phyloP scores from a whole-genome alignment of 306 rosid genomes.

The Lablab purpureus region DNA sequence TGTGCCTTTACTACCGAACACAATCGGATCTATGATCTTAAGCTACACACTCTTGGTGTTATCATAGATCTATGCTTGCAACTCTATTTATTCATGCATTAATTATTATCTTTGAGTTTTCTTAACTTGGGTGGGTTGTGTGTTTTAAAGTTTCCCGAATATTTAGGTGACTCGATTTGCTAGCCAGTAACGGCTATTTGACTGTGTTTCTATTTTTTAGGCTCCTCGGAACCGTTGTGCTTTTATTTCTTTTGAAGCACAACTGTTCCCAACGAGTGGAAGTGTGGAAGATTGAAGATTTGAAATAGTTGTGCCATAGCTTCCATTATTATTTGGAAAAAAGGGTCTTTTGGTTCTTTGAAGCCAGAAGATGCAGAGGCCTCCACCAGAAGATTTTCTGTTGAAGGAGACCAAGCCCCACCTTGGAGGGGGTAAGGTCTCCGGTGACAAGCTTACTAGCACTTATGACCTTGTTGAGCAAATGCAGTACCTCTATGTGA shows the following conservation, averaged over 20 bases:
- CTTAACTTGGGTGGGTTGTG: constrained; percentile 33
- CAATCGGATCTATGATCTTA: constrained; percentile 63
- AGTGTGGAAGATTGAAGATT: constrained; percentile 24
- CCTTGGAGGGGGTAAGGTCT: constrained; percentile 92
- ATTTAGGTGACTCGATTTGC: constrained; percentile 54
- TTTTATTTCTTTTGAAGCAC: constrained; percentile 44
- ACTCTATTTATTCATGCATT: constrained; percentile 32
- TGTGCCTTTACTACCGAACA: constrained; percentile 46
- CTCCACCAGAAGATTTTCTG: constrained; percentile 86
- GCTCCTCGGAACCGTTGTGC: constrained; percentile 58
- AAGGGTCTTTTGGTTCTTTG: constrained; percentile 48
- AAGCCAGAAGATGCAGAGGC: constrained; percentile 82
- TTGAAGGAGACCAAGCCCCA: constrained; percentile 98
- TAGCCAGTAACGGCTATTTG: constrained; percentile 63
- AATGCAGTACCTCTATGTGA: constrained; percentile 97
- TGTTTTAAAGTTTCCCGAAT: constrained; percentile 56
- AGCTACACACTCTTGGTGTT: constrained; percentile 37
- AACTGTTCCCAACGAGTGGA: constrained; percentile 20
- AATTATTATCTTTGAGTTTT: constrained; percentile 41
- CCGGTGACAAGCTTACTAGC: constrained; percentile 90
- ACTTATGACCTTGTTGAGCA: constrained; percentile 99
- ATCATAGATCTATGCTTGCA: constrained; percentile 53
- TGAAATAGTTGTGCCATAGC: constrained; percentile 41
- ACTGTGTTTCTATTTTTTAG: constrained; percentile 62
- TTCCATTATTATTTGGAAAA: constrained; percentile 33